Conservation (phyloP, 495 filamentous ascomycete species). For the Aspergillus kassunensis region DNA sequence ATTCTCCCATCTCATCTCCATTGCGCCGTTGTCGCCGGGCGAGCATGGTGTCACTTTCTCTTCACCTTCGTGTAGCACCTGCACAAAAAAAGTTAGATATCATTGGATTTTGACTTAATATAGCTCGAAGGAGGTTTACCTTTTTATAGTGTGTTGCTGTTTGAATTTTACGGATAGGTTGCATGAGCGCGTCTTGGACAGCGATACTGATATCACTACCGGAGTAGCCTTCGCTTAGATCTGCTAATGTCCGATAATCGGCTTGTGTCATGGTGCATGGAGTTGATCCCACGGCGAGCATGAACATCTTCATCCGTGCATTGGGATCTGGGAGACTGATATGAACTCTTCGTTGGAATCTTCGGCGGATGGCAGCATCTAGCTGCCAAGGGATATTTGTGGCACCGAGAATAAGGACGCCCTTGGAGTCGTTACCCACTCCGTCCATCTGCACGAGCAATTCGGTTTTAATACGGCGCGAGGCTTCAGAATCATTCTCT, state of each 20-base stretch:
- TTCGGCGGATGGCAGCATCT: conserved; percentile 93
- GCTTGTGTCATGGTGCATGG: conserved; percentile 75
- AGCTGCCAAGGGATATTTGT: conserved; percentile 99
- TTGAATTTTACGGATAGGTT: conserved; percentile 95
- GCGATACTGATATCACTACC: conserved; percentile 95
- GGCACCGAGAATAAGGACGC: conserved; percentile 91
- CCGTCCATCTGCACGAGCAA: conserved; percentile 99
- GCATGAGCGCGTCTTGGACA: conserved; percentile 97
- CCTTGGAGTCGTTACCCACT: conserved; percentile 89
- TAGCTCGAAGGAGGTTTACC: too few species aligned
- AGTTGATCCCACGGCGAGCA: conserved; percentile 84
- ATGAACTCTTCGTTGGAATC: conserved; percentile 95
- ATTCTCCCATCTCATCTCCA: conserved; percentile 91
- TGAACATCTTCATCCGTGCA: conserved; percentile 95
- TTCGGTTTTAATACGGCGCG: conserved; percentile 95
- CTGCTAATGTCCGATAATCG: conserved; percentile 75
- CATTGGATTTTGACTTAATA: too few species aligned
- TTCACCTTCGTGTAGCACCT: conserved; percentile 69
- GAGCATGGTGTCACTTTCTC: conserved; percentile 89
- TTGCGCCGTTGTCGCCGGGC: conserved; percentile 77
- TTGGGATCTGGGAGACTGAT: conserved; percentile 86
- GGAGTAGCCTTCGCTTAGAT: conserved; percentile 87
- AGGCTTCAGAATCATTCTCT: conserved; percentile 97
- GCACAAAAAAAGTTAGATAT: too few species aligned
- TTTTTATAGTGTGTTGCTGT: conserved; percentile 98